Conservation (phyloP, 1,284 basidiomycete genomes). For the Puccinia polysora region DNA sequence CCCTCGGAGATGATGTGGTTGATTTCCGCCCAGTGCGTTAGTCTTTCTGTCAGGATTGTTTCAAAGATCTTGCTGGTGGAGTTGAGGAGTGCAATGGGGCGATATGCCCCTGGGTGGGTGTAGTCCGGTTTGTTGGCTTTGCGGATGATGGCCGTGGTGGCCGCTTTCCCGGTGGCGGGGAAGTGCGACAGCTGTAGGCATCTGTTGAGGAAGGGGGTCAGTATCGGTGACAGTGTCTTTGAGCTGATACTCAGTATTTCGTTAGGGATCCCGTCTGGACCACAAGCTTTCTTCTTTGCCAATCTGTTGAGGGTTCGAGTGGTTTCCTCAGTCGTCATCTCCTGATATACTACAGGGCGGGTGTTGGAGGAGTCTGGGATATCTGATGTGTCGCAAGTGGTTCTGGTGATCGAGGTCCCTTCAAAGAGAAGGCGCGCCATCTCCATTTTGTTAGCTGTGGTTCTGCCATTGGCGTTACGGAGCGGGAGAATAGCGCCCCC, state of each 20-base stretch:
- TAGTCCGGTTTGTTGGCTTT: neutral
- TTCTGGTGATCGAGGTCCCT: neutral
- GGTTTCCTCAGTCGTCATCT: neutral
- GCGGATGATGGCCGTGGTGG: neutral
- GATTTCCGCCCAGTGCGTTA: neutral
- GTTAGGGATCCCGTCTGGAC: neutral
- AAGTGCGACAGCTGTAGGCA: neutral
- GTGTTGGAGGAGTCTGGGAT: too few relatives aligned
- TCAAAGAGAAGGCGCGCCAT: slow-evolving; percentile 14
- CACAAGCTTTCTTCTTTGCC: slow-evolving; percentile 1
- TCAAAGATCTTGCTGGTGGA: neutral
- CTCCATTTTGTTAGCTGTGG: neutral
- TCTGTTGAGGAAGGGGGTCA: neutral
- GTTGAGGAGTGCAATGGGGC: slow-evolving; percentile 7
- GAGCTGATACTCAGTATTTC: neutral
- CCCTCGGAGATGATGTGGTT: neutral
- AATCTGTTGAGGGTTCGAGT: neutral
- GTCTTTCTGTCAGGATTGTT: neutral
- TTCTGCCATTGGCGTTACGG: neutral
- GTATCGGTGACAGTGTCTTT: neutral
- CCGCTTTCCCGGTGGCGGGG: neutral
- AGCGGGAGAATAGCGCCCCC: neutral
- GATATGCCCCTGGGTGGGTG: neutral
- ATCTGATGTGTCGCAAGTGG: neutral
- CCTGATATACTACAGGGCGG: neutral